Evolutionary conservation across 2,329 filamentous ascomycete genomes (phyloP), one percentile per base, ranked within the genome.

Genomic region (Calonectria crousiana): DNA sequence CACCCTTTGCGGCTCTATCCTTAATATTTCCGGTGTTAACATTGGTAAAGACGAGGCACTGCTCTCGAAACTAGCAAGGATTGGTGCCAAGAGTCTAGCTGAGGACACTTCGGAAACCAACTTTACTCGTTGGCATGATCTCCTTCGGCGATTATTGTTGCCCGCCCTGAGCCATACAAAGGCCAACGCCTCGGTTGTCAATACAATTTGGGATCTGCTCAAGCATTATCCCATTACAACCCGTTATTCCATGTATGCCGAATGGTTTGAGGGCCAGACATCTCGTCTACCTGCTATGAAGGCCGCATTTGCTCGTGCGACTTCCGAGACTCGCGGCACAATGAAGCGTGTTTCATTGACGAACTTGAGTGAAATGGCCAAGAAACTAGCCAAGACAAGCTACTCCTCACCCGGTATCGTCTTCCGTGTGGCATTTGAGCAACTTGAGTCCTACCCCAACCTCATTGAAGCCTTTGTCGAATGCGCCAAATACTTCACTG

Each of bases 401-500:
- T 94, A 95, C 80, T 93, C 95, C 1, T 97, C 95, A 53, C 97
- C 97, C 1, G 96, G 96, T 32, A 90, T 98, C 71, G 96, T 98
- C 30, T 98, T 98, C 86, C 93, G 93, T 80, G 94, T 96, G 71
- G 95, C 96, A 9, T 92, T 99, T 72, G 93, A 93, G 75, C 96
- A 98, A 84, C 95, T 98, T 73, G 96, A 99, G 84, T 93, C 94
- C 0, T 99, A 99, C 83, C 94, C 94, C 82, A 99, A 98, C 82
- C 90, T 99, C 74, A 98, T 98, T 71, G 95, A 98, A 75, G 95
- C 95, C 6, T 95, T 99, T 75, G 96, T 98, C 18, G 95, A 98
- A 82, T 98, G 96, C 81, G 95, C 95, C 49, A 93, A 95, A 80
- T 98, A 98, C 83, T 98, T 98, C 79, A 98, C 96, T 1, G 93